Percentiles rank a stretch among this genome's conserved stretches.
Conservation (phyloP, 2,329 filamentous ascomycete genomes). For the Hyphodiscus sp. region DNA sequence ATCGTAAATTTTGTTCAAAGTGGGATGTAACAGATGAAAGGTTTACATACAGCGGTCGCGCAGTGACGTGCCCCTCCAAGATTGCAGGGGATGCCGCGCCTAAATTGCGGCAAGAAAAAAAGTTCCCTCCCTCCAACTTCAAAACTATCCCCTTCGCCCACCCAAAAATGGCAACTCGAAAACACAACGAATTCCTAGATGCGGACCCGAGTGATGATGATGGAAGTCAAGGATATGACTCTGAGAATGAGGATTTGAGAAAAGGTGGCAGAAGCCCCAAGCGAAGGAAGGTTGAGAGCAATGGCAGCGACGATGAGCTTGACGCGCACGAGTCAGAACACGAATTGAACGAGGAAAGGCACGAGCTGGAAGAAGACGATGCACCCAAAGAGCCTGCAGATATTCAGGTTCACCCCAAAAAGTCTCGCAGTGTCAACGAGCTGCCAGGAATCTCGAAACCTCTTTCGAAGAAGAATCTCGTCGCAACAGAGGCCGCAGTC, state of each 20-base stretch:
- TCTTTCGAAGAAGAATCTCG: constrained; percentile 61
- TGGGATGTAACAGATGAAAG: constrained; percentile 8
- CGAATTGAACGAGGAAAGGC: constrained; percentile 28
- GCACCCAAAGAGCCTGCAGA: not conserved
- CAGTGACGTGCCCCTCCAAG: not conserved
- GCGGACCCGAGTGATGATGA: constrained; percentile 52
- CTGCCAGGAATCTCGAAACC: constrained; percentile 46
- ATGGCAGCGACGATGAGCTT: constrained; percentile 35
- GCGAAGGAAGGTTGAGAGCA: constrained; percentile 49
- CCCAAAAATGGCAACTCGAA: constrained; percentile 61
- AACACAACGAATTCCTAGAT: constrained; percentile 67
- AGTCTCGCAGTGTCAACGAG: constrained; percentile 26
- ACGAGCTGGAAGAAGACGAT: constrained; percentile 13
- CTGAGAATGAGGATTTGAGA: constrained; percentile 56
- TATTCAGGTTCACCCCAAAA: constrained; percentile 13
- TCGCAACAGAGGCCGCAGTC: constrained; percentile 56
- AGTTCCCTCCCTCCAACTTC: constrained; percentile 7
- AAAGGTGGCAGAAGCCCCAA: constrained; percentile 60
- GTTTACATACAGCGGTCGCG: not conserved
- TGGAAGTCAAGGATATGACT: constrained; percentile 51
- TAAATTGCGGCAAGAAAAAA: constrained; percentile 1
- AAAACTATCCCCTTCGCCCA: constrained; percentile 1
- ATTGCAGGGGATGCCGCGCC: not conserved
- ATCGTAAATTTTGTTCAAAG: constrained; percentile 2
- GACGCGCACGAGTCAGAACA: constrained; percentile 20